Evolutionary conservation across 257 asterid species (phyloP).

Genomic region (Echites panduratus): DNA sequence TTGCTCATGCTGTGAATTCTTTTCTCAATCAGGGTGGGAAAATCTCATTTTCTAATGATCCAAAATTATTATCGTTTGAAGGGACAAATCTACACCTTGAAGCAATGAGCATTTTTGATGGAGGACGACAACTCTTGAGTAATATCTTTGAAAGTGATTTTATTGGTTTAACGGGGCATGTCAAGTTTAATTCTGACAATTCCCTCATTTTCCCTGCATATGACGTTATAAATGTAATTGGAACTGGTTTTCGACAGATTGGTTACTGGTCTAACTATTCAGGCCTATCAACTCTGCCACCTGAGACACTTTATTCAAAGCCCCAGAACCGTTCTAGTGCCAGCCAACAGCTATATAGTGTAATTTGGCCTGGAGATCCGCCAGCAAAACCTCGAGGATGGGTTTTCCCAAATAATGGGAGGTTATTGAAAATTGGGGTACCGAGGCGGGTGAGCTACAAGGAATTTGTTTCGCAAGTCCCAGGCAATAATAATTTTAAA

Average conservation of each 20-base stretch:
- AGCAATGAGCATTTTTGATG: conserved; percentile 63
- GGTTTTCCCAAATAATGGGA: conserved; percentile 90
- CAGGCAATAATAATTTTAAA: conserved; percentile 51
- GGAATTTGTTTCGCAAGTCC: conserved; percentile 72
- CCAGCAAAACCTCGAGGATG: conserved; percentile 81
- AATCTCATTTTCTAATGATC: conserved; percentile 61
- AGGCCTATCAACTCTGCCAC: conserved; percentile 63
- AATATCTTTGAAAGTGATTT: conserved; percentile 52
- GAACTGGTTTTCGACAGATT: conserved; percentile 66
- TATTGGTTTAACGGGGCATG: conserved; percentile 63
- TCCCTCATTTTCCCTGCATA: conserved; percentile 62
- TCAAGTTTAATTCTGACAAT: conserved; percentile 55
- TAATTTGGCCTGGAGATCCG: conserved; percentile 89
- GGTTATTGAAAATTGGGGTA: conserved; percentile 68
- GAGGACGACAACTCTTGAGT: conserved; percentile 63
- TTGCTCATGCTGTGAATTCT: conserved; percentile 73
- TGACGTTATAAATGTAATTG: conserved; percentile 69
- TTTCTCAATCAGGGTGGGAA: conserved; percentile 66
- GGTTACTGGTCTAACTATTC: conserved; percentile 90
- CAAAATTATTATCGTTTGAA: conserved; percentile 34
- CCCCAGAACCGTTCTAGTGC: conserved; percentile 51
- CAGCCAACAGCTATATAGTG: conserved; percentile 43
- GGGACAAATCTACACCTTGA: conserved; percentile 59
- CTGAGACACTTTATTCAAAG: conserved; percentile 45
- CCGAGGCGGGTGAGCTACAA: conserved; percentile 67